Percentiles rank a stretch among this genome's conserved stretches.
Evolutionary conservation across 495 filamentous ascomycete genomes (phyloP).

Genomic region (Elaphomyces granulatus): DNA sequence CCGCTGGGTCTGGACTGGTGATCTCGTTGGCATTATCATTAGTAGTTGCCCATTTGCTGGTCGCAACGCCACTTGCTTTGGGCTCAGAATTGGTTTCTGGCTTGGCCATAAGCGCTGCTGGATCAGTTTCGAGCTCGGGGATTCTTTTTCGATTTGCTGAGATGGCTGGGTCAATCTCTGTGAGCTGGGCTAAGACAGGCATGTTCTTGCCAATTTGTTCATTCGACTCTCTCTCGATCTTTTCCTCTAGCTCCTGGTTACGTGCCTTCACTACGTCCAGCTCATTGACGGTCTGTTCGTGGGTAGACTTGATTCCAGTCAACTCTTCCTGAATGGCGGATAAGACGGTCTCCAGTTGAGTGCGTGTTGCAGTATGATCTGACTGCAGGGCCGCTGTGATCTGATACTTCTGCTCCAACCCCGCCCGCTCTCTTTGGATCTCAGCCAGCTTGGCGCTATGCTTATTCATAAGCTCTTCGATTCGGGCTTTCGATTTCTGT

Average conservation of each 20-base stretch:
- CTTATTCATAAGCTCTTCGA: conserved; percentile 19
- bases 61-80: conserved; percentile 15
- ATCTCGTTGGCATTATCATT: conserved; percentile 22
- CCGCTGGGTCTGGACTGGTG: conserved; percentile 26
- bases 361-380: conserved; percentile 18
- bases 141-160: conserved; percentile 27
- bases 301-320: conserved; percentile 19
- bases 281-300: conserved; percentile 16
- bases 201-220: conserved; percentile 38
- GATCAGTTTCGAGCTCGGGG: conserved; percentile 34
- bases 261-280: conserved; percentile 21
- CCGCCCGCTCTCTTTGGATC: conserved; percentile 20
- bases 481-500: too few species aligned
- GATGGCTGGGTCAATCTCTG: conserved; percentile 26
- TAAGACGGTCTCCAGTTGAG: conserved; percentile 24
- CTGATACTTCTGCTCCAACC: conserved; percentile 22
- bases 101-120: conserved; percentile 25
- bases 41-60: conserved; percentile 30
- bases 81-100: conserved; percentile 11
- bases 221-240: conserved; percentile 25
- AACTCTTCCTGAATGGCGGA: conserved; percentile 24
- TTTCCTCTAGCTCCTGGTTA: conserved; percentile 24
- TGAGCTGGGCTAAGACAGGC: conserved; percentile 30
- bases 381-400: conserved; percentile 11
- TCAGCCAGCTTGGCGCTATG: conserved; percentile 21